Evolutionary conservation across 371 early-diverging fungal species (phyloP), one percentile per base, ranked within the genome.

Genomic region (Zancudomyces culisetae): DNA sequence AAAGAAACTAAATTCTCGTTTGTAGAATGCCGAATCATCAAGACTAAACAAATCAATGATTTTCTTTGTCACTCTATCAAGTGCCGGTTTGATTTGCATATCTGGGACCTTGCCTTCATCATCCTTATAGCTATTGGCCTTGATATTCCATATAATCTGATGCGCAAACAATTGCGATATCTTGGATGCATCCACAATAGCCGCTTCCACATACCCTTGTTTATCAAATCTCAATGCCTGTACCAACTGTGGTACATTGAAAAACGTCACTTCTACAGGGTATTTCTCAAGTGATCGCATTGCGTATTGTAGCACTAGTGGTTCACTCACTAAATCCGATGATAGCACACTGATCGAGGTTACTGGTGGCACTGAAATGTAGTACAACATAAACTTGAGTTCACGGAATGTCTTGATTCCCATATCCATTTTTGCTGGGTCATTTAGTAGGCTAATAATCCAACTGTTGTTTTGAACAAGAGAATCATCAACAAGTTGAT

Each of bases 141-240:
- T 84, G 91, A 99, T 95, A 63, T 99, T 98, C 99, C 99, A 99
- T 45, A 99, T 95, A 46, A 99, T 92, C 66, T 98, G 97, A 68
- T 99, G 99, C 2, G 96, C 89, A 75, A 98, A 98, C 27, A 88
- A 71, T 61, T 92, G 97, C 4, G 91, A 90, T 0, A 81, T 79
- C 54, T 78, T 78, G 0, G 90, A 97, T 0, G 98, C 87, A 30
- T 83, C 79, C 65, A 98, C 66, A 26, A 98, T 90, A 54, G 83
- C 94, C 45, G 80, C 78, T 64, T 93, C 91, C 3, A 88, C 81
- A 58, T 94, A 97, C 19, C 98, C 87, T 58, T 73, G 59, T 1
- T 64, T 64, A 58, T 98, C 95, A 57, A 87, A 73, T 22, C 96
- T 87, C 19, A 99, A 69, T 1, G 94, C 86, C 70, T 99, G 99